Evolutionary conservation across 2,329 filamentous ascomycete genomes (phyloP).

Genomic region (Emydomyces testavorans): DNA sequence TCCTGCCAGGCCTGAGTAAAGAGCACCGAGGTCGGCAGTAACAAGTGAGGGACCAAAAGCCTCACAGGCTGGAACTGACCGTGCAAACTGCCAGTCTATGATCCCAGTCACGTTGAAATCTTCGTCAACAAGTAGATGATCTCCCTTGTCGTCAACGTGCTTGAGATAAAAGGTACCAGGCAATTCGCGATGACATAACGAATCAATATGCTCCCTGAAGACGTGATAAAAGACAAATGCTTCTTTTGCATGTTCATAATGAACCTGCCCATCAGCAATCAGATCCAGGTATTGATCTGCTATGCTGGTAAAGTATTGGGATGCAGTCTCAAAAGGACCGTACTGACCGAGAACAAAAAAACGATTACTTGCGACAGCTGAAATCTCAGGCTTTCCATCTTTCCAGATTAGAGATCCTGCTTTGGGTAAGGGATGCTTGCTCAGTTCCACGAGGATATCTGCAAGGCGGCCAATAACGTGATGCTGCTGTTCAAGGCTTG

Average conservation of each 20-base stretch:
- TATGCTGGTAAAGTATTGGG: conserved; percentile 27
- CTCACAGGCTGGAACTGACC: conserved; percentile 25
- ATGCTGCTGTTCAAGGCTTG: conserved; percentile 25
- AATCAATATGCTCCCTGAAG: conserved; percentile 10
- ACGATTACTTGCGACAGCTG: conserved; percentile 25
- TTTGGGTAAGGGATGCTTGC: conserved; percentile 27
- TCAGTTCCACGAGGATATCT: conserved; percentile 32
- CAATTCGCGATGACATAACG: background rate
- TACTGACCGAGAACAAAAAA: conserved; percentile 26
- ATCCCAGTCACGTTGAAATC: conserved; percentile 40
- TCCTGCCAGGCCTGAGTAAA: conserved; percentile 30
- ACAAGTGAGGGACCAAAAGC: conserved; percentile 37
- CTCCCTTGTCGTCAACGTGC: conserved; percentile 40
- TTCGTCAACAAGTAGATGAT: conserved; percentile 40
- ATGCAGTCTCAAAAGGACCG: conserved; percentile 27
- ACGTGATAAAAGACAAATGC: conserved; percentile 35
- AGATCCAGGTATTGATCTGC: conserved; percentile 29
- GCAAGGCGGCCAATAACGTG: conserved; percentile 32
- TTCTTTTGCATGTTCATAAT: conserved; percentile 25
- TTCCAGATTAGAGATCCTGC: conserved; percentile 28
- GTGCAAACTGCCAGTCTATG: conserved; percentile 39
- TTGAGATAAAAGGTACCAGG: conserved; percentile 36
- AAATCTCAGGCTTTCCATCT: conserved; percentile 22
- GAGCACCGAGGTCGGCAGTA: conserved; percentile 33
- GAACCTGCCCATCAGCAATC: conserved; percentile 21